These are phyloP conservation scores for Letharia lupina DNA, from an alignment of 495 filamentous ascomycete species.

Conservation along the genomic window DNA sequence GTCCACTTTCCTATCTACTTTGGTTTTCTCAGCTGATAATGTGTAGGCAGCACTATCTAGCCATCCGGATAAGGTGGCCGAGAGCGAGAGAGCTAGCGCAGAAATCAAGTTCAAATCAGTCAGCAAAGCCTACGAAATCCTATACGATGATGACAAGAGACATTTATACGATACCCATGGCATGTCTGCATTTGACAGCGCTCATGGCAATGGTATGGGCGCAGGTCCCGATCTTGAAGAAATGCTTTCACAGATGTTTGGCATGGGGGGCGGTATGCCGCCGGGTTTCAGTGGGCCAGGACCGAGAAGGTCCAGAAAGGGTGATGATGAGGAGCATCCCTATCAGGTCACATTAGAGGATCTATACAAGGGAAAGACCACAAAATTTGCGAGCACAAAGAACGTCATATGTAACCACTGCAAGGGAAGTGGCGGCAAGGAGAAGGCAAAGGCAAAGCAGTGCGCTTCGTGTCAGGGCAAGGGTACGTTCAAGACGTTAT, in stretches of 20 bases:
- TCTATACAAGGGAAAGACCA: constrained; percentile 96
- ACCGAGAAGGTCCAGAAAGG: constrained; percentile 55
- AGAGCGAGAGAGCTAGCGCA: constrained; percentile 71
- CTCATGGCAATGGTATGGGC: constrained; percentile 57
- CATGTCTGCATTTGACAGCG: constrained; percentile 83
- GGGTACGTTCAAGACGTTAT: constrained; percentile 35
- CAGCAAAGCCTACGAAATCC: constrained; percentile 93
- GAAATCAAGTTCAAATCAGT: constrained; percentile 87
- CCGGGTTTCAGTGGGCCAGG: constrained; percentile 38
- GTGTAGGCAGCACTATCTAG: constrained; percentile 71
- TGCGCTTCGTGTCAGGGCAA: constrained; percentile 76
- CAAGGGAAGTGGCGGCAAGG: constrained; percentile 85
- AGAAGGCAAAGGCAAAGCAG: constrained; percentile 75
- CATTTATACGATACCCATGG: constrained; percentile 86
- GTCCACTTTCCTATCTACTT: constrained; percentile 35
- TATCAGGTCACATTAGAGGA: constrained; percentile 89
- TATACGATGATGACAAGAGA: constrained; percentile 90
- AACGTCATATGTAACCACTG: constrained; percentile 80
- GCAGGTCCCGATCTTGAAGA: constrained; percentile 79
- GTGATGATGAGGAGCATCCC: constrained; percentile 76
- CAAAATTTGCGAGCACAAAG: constrained; percentile 88
- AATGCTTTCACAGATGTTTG: constrained; percentile 89
- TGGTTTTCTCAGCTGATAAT: constrained; percentile 1
- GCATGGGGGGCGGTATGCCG: constrained; percentile 45
- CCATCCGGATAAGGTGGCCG: constrained; percentile 94